Conservation (phyloP, 179 eudicot genomes). For the Heliamphora pulchella region DNA sequence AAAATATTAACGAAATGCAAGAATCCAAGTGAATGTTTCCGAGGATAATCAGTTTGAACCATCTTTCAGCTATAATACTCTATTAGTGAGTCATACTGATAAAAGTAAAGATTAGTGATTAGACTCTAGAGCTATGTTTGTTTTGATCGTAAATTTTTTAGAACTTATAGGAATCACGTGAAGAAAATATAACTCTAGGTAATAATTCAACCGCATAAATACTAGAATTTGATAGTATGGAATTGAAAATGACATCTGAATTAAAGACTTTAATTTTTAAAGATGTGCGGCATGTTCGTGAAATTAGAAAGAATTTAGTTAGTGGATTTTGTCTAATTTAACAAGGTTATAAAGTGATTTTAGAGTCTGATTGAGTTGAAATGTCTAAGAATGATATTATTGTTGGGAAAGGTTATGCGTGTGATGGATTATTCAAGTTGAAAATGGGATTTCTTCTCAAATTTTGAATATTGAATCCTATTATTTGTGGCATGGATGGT, state of each 20-base stretch:
- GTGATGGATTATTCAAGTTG: too few relatives aligned
- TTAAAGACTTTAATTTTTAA: neutral
- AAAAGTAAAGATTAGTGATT: neutral
- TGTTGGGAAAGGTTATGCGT: too few relatives aligned
- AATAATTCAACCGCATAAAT: neutral
- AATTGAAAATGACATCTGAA: neutral
- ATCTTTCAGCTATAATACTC: neutral
- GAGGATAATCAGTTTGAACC: neutral
- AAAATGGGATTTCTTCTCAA: too few relatives aligned
- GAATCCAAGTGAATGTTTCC: neutral
- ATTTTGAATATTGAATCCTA: too few relatives aligned
- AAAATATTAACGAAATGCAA: too few relatives aligned
- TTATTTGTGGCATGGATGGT: too few relatives aligned
- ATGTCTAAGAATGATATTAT: neutral
- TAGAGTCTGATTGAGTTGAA: neutral
- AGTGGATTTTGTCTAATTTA: neutral
- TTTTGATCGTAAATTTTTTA: neutral
- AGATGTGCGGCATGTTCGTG: neutral
- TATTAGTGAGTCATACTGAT: neutral
- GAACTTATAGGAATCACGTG: neutral
- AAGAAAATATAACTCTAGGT: neutral
- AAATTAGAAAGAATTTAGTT: neutral
- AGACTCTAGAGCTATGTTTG: constrained; percentile 3
- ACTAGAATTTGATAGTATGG: neutral
- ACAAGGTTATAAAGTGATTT: neutral